Evolutionary conservation across 129 eudicot genomes (phyloP).

Genomic region (Dittrichia graveolens): DNA sequence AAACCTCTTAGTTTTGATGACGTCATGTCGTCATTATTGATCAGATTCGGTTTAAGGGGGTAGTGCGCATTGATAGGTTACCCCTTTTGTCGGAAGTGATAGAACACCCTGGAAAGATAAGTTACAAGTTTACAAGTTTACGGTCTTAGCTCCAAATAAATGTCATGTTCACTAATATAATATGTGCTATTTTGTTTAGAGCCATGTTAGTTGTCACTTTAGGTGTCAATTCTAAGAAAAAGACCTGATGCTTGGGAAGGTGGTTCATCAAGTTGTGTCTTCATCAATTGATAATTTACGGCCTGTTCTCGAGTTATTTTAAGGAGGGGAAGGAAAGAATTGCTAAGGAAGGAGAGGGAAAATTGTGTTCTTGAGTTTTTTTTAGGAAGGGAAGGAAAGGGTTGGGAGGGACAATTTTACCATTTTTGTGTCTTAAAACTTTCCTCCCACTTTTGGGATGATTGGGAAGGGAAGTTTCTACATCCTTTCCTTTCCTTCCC

Average conservation of each 20-base stretch:
- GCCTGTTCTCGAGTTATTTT: too few species aligned
- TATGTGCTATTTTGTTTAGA: conserved; percentile 2
- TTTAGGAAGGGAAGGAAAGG: too few species aligned
- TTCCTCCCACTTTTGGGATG: too few species aligned
- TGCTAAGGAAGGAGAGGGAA: too few species aligned
- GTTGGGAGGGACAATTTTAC: too few species aligned
- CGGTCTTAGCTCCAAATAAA: not conserved
- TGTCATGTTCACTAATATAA: not conserved
- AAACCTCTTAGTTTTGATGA: too few species aligned
- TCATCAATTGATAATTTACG: not conserved
- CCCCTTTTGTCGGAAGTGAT: not conserved
- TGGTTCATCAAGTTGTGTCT: not conserved
- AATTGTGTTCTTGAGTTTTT: too few species aligned
- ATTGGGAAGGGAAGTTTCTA: too few species aligned
- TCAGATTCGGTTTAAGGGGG: not conserved
- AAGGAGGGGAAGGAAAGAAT: too few species aligned
- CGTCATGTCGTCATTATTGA: too few species aligned
- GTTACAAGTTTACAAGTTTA: not conserved
- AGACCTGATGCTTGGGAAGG: not conserved
- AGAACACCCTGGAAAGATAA: conserved; percentile 4
- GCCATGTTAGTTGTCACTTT: conserved; percentile 7
- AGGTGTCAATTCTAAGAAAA: conserved; percentile 1
- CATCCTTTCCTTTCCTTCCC: too few species aligned
- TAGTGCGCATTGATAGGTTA: not conserved
- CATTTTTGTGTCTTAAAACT: too few species aligned